Conservation (phyloP, 2,329 filamentous ascomycete species). For the Microascus cirrosus region DNA sequence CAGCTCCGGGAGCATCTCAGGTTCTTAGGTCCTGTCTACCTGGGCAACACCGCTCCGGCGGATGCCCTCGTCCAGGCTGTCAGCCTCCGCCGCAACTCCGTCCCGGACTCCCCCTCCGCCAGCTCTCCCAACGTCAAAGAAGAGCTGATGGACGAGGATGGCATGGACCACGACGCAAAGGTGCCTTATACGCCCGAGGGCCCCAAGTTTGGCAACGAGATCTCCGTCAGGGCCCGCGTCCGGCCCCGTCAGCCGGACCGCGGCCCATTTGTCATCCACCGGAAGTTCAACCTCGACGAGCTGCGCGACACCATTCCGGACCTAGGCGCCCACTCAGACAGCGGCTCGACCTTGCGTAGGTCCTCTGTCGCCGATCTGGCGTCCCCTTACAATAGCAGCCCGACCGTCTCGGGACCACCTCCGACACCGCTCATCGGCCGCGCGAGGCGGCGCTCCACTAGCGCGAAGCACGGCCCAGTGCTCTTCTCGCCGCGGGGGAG, state of each 20-base stretch:
- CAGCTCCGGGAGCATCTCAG: slow-evolving; percentile 13
- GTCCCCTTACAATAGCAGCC: background rate
- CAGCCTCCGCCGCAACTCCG: slow-evolving; percentile 11
- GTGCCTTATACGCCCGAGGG: slow-evolving; percentile 3
- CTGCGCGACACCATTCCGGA: slow-evolving; percentile 34
- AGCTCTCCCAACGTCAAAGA: background rate
- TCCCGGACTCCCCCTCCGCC: background rate
- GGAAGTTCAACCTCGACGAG: slow-evolving; percentile 37
- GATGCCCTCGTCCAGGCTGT: slow-evolving; percentile 16
- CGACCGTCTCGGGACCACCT: background rate
- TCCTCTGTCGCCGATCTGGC: slow-evolving; percentile 6
- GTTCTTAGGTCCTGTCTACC: slow-evolving; percentile 8
- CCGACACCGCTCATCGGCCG: slow-evolving; percentile 5
- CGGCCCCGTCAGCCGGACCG: slow-evolving; percentile 25
- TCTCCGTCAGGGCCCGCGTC: slow-evolving; percentile 31
- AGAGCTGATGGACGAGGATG: background rate
- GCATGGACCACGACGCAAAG: slow-evolving; percentile 1
- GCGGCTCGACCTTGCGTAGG: background rate
- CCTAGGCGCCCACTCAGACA: slow-evolving; percentile 6
- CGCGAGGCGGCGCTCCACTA: slow-evolving; percentile 13
- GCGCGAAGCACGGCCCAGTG: slow-evolving; percentile 11
- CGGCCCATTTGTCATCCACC: slow-evolving; percentile 34
- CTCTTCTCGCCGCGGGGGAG: background rate
- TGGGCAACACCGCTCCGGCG: slow-evolving; percentile 8
- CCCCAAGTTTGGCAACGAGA: slow-evolving; percentile 4